Evolutionary conservation across 1,284 basidiomycete genomes (phyloP).

Genomic region (Phylloboletellus chloephorus): DNA sequence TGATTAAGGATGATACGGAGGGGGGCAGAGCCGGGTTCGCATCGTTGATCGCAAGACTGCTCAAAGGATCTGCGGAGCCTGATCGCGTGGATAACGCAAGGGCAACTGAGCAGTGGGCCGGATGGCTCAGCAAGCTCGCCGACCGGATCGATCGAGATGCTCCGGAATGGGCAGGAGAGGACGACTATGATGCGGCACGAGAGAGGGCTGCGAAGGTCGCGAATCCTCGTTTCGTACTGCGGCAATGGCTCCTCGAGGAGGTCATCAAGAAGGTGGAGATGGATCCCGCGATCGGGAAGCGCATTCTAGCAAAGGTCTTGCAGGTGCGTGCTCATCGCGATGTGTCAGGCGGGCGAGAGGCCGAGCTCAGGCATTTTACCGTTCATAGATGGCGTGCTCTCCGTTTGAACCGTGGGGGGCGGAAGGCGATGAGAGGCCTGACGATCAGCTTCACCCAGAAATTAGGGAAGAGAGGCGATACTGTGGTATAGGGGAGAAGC

Average conservation of each 20-base stretch:
- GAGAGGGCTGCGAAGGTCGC: constrained; percentile 43
- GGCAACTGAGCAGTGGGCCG: constrained; percentile 47
- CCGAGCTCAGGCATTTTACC: constrained; percentile 1
- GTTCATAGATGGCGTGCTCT: constrained; percentile 65
- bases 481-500: constrained; percentile 72
- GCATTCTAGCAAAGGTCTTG: constrained; percentile 68
- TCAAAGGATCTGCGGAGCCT: constrained; percentile 44
- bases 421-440: constrained; percentile 42
- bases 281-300: constrained; percentile 53
- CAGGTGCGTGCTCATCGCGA: constrained; percentile 42
- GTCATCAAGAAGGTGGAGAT: constrained; percentile 65
- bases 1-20: constrained; percentile 25
- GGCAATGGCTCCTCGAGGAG: constrained; percentile 93
- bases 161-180: constrained; percentile 35
- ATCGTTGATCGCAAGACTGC: constrained; percentile 46
- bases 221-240: constrained; percentile 85
- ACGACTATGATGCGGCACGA: constrained; percentile 39
- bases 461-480: constrained; percentile 68
- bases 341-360: not conserved
- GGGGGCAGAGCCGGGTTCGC: constrained; percentile 32
- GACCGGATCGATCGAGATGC: constrained; percentile 55
- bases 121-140: constrained; percentile 69
- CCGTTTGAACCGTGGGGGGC: constrained; percentile 81
- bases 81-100: constrained; percentile 38
- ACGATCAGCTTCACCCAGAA: constrained; percentile 49